A percentile compares a stretch with the other conserved stretches of the same genome.
Conservation (phyloP, 208 protist species). For the Zelonia costaricensis region DNA sequence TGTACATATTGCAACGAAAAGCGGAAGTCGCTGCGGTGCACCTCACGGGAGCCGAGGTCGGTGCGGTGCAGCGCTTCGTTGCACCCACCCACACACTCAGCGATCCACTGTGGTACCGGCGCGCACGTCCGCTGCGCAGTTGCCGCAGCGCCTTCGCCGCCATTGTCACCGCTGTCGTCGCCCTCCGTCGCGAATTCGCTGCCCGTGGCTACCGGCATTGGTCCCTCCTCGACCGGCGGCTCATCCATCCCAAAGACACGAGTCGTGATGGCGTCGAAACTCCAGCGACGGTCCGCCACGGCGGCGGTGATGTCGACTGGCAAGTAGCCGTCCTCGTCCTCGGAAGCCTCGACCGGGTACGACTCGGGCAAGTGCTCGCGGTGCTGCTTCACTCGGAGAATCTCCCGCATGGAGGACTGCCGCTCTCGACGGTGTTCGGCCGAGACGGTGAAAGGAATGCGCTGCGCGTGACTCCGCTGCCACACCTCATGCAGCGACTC, state of each 20-base stretch:
- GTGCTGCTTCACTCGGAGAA: slow-evolving; percentile 26
- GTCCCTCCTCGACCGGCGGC: background rate
- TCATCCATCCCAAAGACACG: slow-evolving; percentile 24
- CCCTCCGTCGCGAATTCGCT: slow-evolving; percentile 1
- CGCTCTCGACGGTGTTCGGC: slow-evolving; percentile 13
- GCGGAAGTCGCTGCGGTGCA: slow-evolving; percentile 52
- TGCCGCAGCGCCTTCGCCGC: too few relatives aligned
- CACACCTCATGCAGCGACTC: slow-evolving; percentile 37
- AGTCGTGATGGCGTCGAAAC: slow-evolving; percentile 18
- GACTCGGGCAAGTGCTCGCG: slow-evolving; percentile 19
- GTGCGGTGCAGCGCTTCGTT: slow-evolving; percentile 38
- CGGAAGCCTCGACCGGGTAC: slow-evolving; percentile 17
- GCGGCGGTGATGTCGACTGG: slow-evolving; percentile 11
- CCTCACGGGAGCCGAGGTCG: slow-evolving; percentile 38
- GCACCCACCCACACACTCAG: slow-evolving; percentile 12
- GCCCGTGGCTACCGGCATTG: background rate
- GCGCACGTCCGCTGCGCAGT: too few relatives aligned
- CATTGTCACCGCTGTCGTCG: background rate
- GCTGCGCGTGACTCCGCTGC: slow-evolving; percentile 15
- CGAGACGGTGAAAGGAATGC: slow-evolving; percentile 28
- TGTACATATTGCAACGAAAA: slow-evolving; percentile 59
- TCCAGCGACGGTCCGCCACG: slow-evolving; percentile 14
- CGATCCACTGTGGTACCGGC: slow-evolving; percentile 14
- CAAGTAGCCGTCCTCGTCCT: slow-evolving; percentile 30
- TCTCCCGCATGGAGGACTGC: slow-evolving; percentile 22